A percentile compares a stretch with the other conserved stretches of the same genome.
Conservation (phyloP, 768 basidiomycete species). For the Lanmaoa pseudosensibilis region DNA sequence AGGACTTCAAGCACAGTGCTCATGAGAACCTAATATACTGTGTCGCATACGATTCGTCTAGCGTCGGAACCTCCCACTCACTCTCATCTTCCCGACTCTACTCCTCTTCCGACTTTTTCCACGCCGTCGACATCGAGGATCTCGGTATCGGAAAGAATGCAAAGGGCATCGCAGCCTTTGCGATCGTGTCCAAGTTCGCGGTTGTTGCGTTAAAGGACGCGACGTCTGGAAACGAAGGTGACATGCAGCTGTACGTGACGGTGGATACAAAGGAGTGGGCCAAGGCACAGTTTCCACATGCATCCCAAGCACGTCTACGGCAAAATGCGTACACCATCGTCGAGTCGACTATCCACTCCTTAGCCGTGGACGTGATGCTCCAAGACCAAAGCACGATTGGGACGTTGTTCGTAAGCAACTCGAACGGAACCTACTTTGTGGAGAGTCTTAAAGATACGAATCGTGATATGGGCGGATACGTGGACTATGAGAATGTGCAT, state of each 20-base stretch:
- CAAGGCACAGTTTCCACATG: constrained; percentile 90
- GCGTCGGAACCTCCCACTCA: constrained; percentile 41
- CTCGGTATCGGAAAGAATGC: constrained; percentile 85
- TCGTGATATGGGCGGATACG: constrained; percentile 81
- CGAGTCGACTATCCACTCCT: constrained; percentile 89
- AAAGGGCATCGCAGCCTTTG: constrained; percentile 88
- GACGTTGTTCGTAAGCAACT: constrained; percentile 93
- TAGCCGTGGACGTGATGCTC: constrained; percentile 91
- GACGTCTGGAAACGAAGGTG: constrained; percentile 50
- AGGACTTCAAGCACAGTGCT: constrained; percentile 78
- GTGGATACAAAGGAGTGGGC: constrained; percentile 85
- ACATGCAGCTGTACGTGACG: constrained; percentile 85
- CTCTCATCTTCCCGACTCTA: constrained; percentile 69
- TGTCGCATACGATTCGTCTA: constrained; percentile 74
- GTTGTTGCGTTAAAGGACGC: constrained; percentile 86
- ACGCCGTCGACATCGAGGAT: constrained; percentile 64
- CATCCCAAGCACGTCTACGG: constrained; percentile 69
- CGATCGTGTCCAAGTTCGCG: constrained; percentile 89
- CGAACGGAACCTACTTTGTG: constrained; percentile 94
- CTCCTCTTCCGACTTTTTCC: constrained; percentile 85
- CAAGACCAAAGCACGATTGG: constrained; percentile 67
- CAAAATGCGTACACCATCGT: constrained; percentile 97
- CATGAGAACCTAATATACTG: constrained; percentile 81
- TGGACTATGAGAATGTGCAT: constrained; percentile 88
- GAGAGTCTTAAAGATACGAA: constrained; percentile 91